Percentiles rank a stretch among this genome's conserved stretches.
Evolutionary conservation across 345 rosid genomes (phyloP).

Genomic region (Linum usitatissimum): DNA sequence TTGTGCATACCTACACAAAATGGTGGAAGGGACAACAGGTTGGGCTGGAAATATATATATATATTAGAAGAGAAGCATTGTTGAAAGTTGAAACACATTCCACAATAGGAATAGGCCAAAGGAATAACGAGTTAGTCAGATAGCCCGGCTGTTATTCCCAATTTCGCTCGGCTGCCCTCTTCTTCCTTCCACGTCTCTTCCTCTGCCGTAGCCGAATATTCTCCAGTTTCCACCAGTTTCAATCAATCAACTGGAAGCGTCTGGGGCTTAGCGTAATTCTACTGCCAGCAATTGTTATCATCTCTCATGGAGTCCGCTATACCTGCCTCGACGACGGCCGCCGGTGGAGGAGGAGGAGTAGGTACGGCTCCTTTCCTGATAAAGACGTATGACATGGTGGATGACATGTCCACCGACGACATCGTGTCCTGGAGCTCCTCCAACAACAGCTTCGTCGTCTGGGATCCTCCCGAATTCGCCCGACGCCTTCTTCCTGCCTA

Average conservation of each 20-base stretch:
- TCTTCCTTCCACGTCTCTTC: background rate
- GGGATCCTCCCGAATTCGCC: conserved; percentile 88
- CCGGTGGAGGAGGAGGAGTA: conserved; percentile 32
- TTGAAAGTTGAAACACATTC: too few relatives aligned
- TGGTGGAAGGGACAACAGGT: too few relatives aligned
- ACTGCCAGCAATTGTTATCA: background rate
- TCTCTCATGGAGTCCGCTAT: background rate
- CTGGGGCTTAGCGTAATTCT: background rate
- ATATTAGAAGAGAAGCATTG: too few relatives aligned
- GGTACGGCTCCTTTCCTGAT: conserved; percentile 76
- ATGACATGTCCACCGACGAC: conserved; percentile 62
- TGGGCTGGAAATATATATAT: too few relatives aligned
- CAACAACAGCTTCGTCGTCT: conserved; percentile 72
- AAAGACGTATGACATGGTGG: conserved; percentile 91
- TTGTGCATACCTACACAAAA: too few relatives aligned
- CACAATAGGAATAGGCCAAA: too few relatives aligned
- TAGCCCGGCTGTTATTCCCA: too few relatives aligned
- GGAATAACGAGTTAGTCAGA: too few relatives aligned
- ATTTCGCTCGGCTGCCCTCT: too few relatives aligned
- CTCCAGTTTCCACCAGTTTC: background rate
- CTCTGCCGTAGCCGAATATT: background rate
- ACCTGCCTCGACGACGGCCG: background rate
- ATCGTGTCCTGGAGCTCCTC: conserved; percentile 75
- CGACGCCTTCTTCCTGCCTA: conserved; percentile 66
- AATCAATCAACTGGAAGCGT: background rate